phyloP scores from a whole-genome alignment of 345 rosid genomes.

The Trapa bicornis region DNA sequence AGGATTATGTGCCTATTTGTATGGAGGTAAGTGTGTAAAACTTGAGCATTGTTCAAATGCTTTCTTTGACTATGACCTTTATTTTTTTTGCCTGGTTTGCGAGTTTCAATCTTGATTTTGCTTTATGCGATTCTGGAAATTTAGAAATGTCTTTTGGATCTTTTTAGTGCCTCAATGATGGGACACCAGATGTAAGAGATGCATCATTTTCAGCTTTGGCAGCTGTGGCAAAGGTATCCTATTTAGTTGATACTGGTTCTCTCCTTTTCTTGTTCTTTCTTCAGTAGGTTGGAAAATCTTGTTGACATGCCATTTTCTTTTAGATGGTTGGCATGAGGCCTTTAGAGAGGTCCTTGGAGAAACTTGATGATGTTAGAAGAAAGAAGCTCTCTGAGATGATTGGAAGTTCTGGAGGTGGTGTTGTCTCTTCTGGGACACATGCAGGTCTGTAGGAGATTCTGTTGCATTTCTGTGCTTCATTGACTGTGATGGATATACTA shows the following conservation, averaged over 20 bases:
- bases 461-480: slow-evolving; percentile 29
- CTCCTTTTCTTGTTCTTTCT: neutral
- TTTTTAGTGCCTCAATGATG: slow-evolving; percentile 89
- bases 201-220: slow-evolving; percentile 90
- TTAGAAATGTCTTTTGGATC: neutral
- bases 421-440: slow-evolving; percentile 35
- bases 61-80: neutral
- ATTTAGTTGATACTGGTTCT: neutral
- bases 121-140: neutral
- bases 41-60: neutral
- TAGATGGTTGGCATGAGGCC: slow-evolving; percentile 99
- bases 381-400: slow-evolving; percentile 97
- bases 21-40: slow-evolving; percentile 63
- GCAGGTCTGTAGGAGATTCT: slow-evolving; percentile 44
- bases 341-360: slow-evolving; percentile 87
- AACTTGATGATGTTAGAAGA: slow-evolving; percentile 94
- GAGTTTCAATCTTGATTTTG: neutral
- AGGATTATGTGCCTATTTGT: slow-evolving; percentile 89
- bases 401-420: slow-evolving; percentile 44
- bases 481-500: neutral
- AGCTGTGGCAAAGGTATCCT: slow-evolving; percentile 79
- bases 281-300: neutral
- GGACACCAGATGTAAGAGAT: slow-evolving; percentile 98
- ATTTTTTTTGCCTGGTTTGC: neutral
- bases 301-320: slow-evolving; percentile 5